A percentile compares a stretch with the other conserved stretches of the same genome.
These are phyloP conservation scores for Malus orientalis DNA, from an alignment of 306 rosid genomes.

Conservation along the genomic window DNA sequence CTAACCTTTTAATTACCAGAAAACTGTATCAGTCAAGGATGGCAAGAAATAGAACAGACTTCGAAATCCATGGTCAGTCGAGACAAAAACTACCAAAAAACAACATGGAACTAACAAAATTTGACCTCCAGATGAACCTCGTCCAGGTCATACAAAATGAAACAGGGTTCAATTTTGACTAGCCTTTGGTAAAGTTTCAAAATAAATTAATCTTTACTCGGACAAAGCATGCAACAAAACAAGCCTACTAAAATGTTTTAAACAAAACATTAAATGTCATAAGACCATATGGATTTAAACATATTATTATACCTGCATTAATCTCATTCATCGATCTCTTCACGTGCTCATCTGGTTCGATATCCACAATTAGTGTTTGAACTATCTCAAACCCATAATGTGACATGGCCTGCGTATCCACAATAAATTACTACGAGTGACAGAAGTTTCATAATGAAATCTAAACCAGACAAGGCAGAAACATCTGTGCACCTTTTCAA, in stretches of 20 bases:
- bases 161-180: background rate
- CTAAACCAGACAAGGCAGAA: background rate
- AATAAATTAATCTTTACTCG: background rate
- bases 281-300: background rate
- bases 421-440: background rate
- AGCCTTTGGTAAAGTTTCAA: background rate
- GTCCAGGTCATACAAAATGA: background rate
- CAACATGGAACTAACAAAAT: too few relatives aligned
- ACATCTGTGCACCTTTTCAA: slow-evolving; percentile 33
- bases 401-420: slow-evolving; percentile 43
- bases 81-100: too few relatives aligned
- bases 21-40: background rate
- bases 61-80: too few relatives aligned
- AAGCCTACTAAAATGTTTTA: too few relatives aligned
- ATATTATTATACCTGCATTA: slow-evolving; percentile 32
- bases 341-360: slow-evolving; percentile 52
- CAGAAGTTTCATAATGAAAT: background rate
- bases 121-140: too few relatives aligned
- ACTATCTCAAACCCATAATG: slow-evolving; percentile 48
- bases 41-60: too few relatives aligned
- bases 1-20: background rate
- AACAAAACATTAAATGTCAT: background rate
- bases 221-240: background rate
- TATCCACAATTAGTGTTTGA: slow-evolving; percentile 45
- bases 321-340: slow-evolving; percentile 51